Evolutionary conservation across 164 flowering plant genomes (phyloP).

Genomic region (Vitis labrusca): DNA sequence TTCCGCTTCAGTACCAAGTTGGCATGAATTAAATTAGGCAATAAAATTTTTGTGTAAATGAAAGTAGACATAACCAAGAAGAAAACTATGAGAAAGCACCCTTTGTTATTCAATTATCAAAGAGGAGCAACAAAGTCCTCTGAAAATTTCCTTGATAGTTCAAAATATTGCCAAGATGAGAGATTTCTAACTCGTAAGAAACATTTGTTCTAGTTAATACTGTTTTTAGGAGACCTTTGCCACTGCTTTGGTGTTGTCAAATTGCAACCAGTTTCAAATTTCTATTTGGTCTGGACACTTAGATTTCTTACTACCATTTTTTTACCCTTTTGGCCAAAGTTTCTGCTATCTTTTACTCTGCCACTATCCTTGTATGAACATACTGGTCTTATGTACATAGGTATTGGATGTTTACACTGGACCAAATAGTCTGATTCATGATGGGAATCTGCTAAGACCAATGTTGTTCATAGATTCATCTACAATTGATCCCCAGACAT

Average conservation of each 20-base stretch:
- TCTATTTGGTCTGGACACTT: too few relatives aligned
- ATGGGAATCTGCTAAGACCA: slow-evolving; percentile 52
- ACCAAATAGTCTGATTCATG: slow-evolving; percentile 67
- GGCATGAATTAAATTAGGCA: too few relatives aligned
- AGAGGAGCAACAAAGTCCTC: too few relatives aligned
- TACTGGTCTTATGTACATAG: slow-evolving; percentile 37
- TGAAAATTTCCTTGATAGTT: too few relatives aligned
- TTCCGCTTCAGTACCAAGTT: too few relatives aligned
- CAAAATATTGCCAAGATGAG: not conserved
- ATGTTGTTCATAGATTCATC: slow-evolving; percentile 84
- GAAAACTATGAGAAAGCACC: too few relatives aligned
- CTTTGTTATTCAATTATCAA: too few relatives aligned
- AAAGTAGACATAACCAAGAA: too few relatives aligned
- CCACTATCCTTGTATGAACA: not conserved
- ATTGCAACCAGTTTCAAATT: too few relatives aligned
- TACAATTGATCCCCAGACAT: slow-evolving; percentile 90
- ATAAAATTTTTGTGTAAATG: too few relatives aligned
- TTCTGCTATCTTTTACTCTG: not conserved
- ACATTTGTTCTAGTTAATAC: not conserved
- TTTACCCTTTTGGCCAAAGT: not conserved
- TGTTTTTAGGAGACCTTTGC: not conserved
- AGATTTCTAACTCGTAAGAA: not conserved
- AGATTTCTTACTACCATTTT: not conserved
- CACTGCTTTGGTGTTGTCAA: not conserved
- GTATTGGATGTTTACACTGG: slow-evolving; percentile 87